A percentile compares a stretch with the other conserved stretches of the same genome.
Evolutionary conservation across 1,139 yeast species (phyloP).

Genomic region (Yamadazyma trypodendri): DNA sequence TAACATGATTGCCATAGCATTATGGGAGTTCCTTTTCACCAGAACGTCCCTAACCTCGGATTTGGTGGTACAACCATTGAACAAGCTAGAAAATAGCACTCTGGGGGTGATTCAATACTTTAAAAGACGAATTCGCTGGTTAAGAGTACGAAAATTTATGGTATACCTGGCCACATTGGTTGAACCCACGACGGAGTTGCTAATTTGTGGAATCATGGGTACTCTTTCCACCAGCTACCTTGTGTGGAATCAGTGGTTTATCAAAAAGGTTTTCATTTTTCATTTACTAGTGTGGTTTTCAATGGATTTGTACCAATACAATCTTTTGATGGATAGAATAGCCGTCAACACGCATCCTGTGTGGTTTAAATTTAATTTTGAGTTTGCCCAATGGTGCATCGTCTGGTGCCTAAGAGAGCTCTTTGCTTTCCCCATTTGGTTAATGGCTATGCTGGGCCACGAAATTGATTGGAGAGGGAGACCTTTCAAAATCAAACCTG

Average conservation of each 20-base stretch:
- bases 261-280: conserved; percentile 36
- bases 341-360: conserved; percentile 20
- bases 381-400: conserved; percentile 26
- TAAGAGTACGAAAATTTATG: conserved; percentile 87
- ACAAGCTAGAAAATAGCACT: conserved; percentile 36
- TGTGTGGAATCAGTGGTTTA: conserved; percentile 34
- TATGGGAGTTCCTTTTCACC: conserved; percentile 70
- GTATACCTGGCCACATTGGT: conserved; percentile 79
- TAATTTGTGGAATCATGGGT: conserved; percentile 69
- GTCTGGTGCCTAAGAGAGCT: conserved; percentile 70
- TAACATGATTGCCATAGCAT: conserved; percentile 85
- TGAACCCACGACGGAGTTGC: conserved; percentile 84
- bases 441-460: conserved; percentile 75
- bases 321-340: conserved; percentile 37
- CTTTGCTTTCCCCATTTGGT: conserved; percentile 83
- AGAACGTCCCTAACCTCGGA: conserved; percentile 81
- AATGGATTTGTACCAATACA: conserved; percentile 62
- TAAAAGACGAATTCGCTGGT: conserved; percentile 75
- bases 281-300: conserved; percentile 66
- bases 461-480: conserved; percentile 81
- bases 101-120: conserved; percentile 54
- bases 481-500: conserved; percentile 70
- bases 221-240: conserved; percentile 55
- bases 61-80: conserved; percentile 75
- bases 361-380: conserved; percentile 25